Evolutionary conservation across 169 alveolate genomes (phyloP), one percentile per base, ranked within the genome.

Genomic region (Plasmodium gaboni): DNA sequence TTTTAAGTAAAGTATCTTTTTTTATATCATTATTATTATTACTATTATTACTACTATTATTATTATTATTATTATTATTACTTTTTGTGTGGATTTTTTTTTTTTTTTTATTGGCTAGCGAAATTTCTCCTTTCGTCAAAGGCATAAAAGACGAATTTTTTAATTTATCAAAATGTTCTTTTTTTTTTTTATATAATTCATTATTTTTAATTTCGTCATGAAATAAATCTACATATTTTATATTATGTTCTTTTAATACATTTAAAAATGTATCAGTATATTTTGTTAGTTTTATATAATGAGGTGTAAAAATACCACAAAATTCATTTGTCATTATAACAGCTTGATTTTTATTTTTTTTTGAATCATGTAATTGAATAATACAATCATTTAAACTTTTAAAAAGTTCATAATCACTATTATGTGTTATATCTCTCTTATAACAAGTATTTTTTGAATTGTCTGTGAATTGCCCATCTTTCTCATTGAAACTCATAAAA

Each of bases 331-430:
- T 83, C 91, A 83, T 83, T 46, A 83, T 83, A n/a, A 83, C 61
- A 1, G 91, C 91, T 38, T 83, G 91, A 57, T 69, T 61, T 17
- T 59, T 83, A 48, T 67, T 51, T 42, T 32, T 63, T 53, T 70
- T 83, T 4, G 91, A 67, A 61, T 83, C 91, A 10, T 83, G 91
- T 28, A 83, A 55, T 17, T 70, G 83, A 0, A 83, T 65, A 32
- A 83, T 83, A 19, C 91, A 83, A 69, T 83, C 91, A 68, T 71
- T 83, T 68, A 83, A 26, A 10, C 91, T 70, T 83, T 83, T 83
- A 28, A 83, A 69, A 8, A 83, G 65, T 26, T 83, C 91, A 38
- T 83, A 83, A 12, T 53, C 91, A 69, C 86, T 83, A 50, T 38
- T 83, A 24, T 83, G 70, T 19, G 68, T 83, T 48, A 83, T 83